A percentile compares a stretch with the other conserved stretches of the same genome.
Evolutionary conservation across 257 asterid species (phyloP).

Genomic region (Apocynum venetum): DNA sequence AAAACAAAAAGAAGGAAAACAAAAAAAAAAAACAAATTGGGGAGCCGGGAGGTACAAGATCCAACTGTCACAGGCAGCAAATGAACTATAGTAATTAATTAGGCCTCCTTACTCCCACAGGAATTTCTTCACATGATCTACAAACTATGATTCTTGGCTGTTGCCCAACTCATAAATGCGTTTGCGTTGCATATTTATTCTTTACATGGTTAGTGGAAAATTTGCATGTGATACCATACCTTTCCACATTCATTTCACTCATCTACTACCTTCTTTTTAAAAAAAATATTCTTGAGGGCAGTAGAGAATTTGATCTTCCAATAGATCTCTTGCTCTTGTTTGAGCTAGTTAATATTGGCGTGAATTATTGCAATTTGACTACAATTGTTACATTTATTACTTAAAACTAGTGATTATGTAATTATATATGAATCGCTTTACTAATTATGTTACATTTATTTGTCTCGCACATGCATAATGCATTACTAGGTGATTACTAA

Average conservation of each 20-base stretch:
- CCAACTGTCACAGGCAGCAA: conserved; percentile 19
- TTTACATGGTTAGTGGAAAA: conserved; percentile 4
- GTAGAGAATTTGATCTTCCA: no score
- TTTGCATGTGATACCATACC: conserved; percentile 8
- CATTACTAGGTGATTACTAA: background rate
- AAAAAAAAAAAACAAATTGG: no score
- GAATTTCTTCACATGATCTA: conserved; percentile 21
- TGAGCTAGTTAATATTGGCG: no score
- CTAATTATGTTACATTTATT: no score
- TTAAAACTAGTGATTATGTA: no score
- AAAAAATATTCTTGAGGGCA: no score
- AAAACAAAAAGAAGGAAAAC: background rate
- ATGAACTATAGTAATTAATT: conserved; percentile 17
- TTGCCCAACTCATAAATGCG: background rate
- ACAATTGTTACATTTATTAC: no score
- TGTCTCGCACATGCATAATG: no score
- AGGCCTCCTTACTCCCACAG: background rate
- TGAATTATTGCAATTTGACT: no score
- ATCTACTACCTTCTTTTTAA: background rate
- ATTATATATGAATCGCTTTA: no score
- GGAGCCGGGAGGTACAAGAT: background rate
- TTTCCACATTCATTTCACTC: conserved; percentile 10
- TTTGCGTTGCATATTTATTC: background rate
- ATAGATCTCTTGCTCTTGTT: no score
- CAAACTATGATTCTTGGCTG: conserved; percentile 2